phyloP scores from a whole-genome alignment of 2,329 filamentous ascomycete genomes.

The Alternaria sp. region DNA sequence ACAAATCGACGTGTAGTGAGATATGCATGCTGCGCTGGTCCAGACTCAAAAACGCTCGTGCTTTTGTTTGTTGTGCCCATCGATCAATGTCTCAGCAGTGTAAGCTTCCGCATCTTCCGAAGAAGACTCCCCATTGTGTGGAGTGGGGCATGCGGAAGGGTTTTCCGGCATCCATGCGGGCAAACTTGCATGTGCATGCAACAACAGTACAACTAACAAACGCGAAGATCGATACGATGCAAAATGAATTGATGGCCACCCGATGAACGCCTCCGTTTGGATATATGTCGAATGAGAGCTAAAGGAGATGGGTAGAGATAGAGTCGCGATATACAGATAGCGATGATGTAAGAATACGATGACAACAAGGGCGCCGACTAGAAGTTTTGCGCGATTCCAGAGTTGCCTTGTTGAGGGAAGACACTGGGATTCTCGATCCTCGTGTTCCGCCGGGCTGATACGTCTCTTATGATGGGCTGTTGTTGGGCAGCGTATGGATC shows the following conservation, averaged over 20 bases:
- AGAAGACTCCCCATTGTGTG: background rate
- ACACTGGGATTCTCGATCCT: constrained; percentile 90
- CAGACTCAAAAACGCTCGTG: constrained; percentile 4
- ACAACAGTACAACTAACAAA: constrained; percentile 1
- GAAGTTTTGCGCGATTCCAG: constrained; percentile 97
- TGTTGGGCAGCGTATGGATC: constrained; percentile 60
- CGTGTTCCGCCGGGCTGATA: constrained; percentile 89
- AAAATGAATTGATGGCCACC: constrained; percentile 1
- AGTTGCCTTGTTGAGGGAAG: constrained; percentile 86
- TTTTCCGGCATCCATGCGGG: constrained; percentile 7
- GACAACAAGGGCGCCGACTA: constrained; percentile 51
- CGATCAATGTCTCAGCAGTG: background rate
- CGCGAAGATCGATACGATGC: constrained; percentile 11
- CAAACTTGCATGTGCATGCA: constrained; percentile 13
- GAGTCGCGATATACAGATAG: constrained; percentile 27
- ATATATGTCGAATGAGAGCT: constrained; percentile 14
- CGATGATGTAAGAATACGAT: constrained; percentile 3
- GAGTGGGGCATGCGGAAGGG: constrained; percentile 12
- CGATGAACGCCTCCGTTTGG: constrained; percentile 16
- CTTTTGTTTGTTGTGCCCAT: constrained; percentile 6
- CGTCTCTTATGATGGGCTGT: constrained; percentile 89
- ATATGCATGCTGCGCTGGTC: constrained; percentile 1
- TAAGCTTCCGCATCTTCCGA: background rate
- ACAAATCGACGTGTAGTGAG: background rate
- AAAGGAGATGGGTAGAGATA: constrained; percentile 4